Conservation (phyloP, 2,329 filamentous ascomycete species). For the Sporothrix pallida region DNA sequence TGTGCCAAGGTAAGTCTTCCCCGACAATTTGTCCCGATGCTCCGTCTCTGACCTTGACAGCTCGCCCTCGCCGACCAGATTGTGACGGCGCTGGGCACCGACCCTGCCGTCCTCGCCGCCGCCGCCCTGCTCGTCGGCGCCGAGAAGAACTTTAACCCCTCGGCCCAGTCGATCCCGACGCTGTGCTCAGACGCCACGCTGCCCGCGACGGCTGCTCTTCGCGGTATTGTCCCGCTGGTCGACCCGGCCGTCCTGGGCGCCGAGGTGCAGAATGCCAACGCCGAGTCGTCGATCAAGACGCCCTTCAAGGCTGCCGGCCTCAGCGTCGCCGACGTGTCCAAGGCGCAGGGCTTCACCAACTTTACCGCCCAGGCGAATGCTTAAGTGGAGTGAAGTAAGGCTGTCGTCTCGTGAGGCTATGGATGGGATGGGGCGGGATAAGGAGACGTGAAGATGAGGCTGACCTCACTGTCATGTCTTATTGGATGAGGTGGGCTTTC, state of each 20-base stretch:
- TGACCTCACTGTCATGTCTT: neutral
- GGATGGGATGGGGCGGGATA: neutral
- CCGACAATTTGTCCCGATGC: no score
- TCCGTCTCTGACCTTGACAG: constrained; percentile 36
- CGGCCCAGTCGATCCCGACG: constrained; percentile 61
- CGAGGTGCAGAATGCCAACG: constrained; percentile 65
- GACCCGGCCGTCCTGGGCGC: constrained; percentile 66
- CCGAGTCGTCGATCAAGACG: constrained; percentile 55
- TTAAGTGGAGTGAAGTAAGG: neutral
- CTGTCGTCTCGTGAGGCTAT: neutral
- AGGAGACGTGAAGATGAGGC: neutral
- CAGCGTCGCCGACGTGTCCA: constrained; percentile 68
- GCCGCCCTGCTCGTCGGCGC: constrained; percentile 47
- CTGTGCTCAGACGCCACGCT: constrained; percentile 69
- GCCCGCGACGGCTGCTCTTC: constrained; percentile 64
- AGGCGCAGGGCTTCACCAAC: constrained; percentile 67
- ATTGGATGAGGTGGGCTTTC: neutral
- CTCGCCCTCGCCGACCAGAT: constrained; percentile 69
- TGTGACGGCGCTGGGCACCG: constrained; percentile 63
- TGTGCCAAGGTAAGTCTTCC: constrained; percentile 22
- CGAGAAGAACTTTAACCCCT: constrained; percentile 51
- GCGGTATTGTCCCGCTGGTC: constrained; percentile 70
- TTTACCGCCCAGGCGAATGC: constrained; percentile 52
- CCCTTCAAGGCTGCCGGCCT: constrained; percentile 65
- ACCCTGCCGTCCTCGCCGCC: constrained; percentile 63